Evolutionary conservation across 164 flowering plant species (phyloP).

Genomic region (Vitis riparia): DNA sequence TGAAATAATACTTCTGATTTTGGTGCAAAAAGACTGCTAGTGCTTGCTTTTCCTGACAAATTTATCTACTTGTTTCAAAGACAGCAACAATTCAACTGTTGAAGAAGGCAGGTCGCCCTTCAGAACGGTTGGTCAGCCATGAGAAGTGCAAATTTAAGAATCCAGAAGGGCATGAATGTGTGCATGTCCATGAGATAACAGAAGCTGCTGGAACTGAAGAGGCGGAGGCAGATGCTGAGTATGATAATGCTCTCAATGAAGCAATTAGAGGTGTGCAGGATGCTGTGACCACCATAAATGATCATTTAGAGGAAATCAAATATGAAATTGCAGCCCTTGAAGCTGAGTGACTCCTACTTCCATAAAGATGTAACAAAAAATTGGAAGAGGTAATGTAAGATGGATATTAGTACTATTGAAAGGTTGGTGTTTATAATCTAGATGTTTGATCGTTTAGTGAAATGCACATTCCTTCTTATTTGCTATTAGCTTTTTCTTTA

Average conservation of each 20-base stretch:
- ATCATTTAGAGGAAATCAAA: slow-evolving; percentile 81
- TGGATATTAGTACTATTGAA: too few species aligned
- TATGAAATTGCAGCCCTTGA: slow-evolving; percentile 88
- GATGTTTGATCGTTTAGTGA: too few species aligned
- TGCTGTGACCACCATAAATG: slow-evolving; percentile 78
- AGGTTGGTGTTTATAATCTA: too few species aligned
- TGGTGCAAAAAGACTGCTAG: too few species aligned
- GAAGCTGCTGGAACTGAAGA: slow-evolving; percentile 91
- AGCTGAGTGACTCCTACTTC: slow-evolving; percentile 17
- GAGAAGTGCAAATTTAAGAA: slow-evolving; percentile 65
- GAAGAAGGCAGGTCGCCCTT: slow-evolving; percentile 95
- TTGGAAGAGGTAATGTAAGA: too few species aligned
- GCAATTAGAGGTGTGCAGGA: slow-evolving; percentile 93
- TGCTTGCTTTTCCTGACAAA: too few species aligned
- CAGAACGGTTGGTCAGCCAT: slow-evolving; percentile 79
- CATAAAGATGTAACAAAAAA: too few species aligned
- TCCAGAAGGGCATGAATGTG: slow-evolving; percentile 65
- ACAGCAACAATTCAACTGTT: slow-evolving; percentile 87
- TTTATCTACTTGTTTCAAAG: slow-evolving; percentile 28
- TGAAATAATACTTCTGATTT: too few species aligned
- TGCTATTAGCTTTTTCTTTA: too few species aligned
- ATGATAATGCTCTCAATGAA: slow-evolving; percentile 76
- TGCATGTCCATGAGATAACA: slow-evolving; percentile 80
- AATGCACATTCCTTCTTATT: too few species aligned
- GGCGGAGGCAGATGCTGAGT: slow-evolving; percentile 90